phyloP scores from a whole-genome alignment of 495 filamentous ascomycete genomes.

The Lasiosphaeria miniovina region DNA sequence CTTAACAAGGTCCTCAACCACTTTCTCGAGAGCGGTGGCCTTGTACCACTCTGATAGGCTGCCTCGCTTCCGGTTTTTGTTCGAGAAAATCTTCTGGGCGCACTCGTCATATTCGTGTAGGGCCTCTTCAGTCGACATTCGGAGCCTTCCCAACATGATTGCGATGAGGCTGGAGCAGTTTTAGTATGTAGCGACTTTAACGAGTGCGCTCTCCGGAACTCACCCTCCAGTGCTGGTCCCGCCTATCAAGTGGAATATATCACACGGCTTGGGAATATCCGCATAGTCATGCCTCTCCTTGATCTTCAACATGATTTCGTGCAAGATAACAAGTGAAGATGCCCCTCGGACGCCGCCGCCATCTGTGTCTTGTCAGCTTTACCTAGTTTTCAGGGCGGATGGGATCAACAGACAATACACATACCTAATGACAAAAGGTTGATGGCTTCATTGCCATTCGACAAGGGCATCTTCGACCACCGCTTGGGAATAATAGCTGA shows the following conservation, averaged over 20 bases:
- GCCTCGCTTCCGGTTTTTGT: conserved; percentile 17
- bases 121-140: conserved; percentile 33
- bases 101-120: conserved; percentile 26
- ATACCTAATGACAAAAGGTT: conserved; percentile 24
- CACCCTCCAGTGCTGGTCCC: conserved; percentile 43
- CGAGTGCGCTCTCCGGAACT: neutral
- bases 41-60: conserved; percentile 9
- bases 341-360: conserved; percentile 40
- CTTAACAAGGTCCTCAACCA: conserved; percentile 13
- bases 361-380: conserved; percentile 19
- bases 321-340: conserved; percentile 33
- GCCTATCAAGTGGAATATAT: conserved; percentile 39
- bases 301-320: conserved; percentile 33
- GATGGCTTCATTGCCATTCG: conserved; percentile 8
- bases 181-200: neutral
- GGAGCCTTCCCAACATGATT: conserved; percentile 35
- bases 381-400: neutral
- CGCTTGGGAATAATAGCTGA: neutral
- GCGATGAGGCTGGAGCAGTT: conserved; percentile 28
- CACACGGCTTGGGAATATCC: conserved; percentile 32
- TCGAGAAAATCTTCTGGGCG: conserved; percentile 27
- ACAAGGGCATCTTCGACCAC: neutral
- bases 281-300: conserved; percentile 14
- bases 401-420: neutral
- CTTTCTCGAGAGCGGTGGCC: conserved; percentile 13